phyloP scores from a whole-genome alignment of 1,139 yeast genomes.

The Hyphopichia fennica region DNA sequence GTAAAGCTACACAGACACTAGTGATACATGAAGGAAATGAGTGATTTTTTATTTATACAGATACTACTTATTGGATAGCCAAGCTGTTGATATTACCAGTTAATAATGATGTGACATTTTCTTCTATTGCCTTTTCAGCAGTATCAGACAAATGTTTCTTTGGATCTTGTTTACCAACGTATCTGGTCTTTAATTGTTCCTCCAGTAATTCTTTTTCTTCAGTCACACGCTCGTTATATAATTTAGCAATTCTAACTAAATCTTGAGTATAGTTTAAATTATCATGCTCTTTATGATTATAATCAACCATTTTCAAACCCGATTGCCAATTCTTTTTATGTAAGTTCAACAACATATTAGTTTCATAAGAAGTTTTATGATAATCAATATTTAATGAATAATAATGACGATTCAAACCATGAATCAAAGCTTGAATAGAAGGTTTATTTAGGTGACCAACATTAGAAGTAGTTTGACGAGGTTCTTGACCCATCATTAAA shows the following conservation, averaged over 20 bases:
- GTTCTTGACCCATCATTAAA: slow-evolving; percentile 95
- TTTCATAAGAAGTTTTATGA: slow-evolving; percentile 89
- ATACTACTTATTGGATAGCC: slow-evolving; percentile 55
- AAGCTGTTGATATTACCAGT: slow-evolving; percentile 89
- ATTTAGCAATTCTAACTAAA: slow-evolving; percentile 88
- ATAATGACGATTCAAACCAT: slow-evolving; percentile 95
- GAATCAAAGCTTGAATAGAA: slow-evolving; percentile 95
- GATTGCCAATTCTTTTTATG: slow-evolving; percentile 98
- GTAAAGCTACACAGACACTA: neutral
- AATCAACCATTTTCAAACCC: slow-evolving; percentile 79
- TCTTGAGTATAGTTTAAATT: slow-evolving; percentile 72
- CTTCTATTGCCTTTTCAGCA: slow-evolving; percentile 83
- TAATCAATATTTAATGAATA: slow-evolving; percentile 94
- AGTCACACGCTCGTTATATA: slow-evolving; percentile 84
- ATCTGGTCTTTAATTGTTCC: slow-evolving; percentile 90
- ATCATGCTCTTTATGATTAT: slow-evolving; percentile 72
- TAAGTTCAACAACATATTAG: slow-evolving; percentile 88
- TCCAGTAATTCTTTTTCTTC: slow-evolving; percentile 90
- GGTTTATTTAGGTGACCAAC: slow-evolving; percentile 96
- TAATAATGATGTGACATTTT: slow-evolving; percentile 81
- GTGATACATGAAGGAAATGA: neutral
- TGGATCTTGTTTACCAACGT: slow-evolving; percentile 98
- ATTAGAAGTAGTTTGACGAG: slow-evolving; percentile 96
- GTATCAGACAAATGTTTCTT: slow-evolving; percentile 94
- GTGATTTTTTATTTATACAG: neutral